Evolutionary conservation across 345 rosid genomes (phyloP).

Genomic region (Gossypium arboreum): DNA sequence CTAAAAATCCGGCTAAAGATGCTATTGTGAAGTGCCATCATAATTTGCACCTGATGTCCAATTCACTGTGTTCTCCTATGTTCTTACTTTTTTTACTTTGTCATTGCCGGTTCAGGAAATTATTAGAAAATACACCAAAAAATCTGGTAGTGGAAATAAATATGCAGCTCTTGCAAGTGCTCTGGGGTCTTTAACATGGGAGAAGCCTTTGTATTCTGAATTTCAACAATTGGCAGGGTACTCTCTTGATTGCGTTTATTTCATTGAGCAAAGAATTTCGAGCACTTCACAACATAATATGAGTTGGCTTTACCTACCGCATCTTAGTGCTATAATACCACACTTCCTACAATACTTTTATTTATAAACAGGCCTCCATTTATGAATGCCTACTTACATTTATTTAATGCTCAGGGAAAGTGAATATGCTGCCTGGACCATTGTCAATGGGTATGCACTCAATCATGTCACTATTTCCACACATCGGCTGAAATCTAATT

Average conservation of each 20-base stretch:
- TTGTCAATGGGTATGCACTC: slow-evolving; percentile 80
- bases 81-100: not conserved
- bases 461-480: slow-evolving; percentile 84
- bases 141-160: slow-evolving; percentile 55
- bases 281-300: not conserved
- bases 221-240: slow-evolving; percentile 83
- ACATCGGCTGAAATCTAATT: slow-evolving; percentile 63
- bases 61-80: not conserved
- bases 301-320: not conserved
- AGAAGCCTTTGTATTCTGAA: slow-evolving; percentile 63
- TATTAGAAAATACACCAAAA: slow-evolving; percentile 52
- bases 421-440: slow-evolving; percentile 94
- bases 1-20: not conserved
- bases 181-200: slow-evolving; percentile 79
- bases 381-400: not conserved
- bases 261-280: not conserved
- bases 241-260: slow-evolving; percentile 1
- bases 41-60: not conserved
- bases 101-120: slow-evolving; percentile 50
- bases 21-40: not conserved
- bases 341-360: not conserved
- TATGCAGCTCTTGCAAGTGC: slow-evolving; percentile 81
- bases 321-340: not conserved
- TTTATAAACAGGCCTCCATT: not conserved
- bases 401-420: slow-evolving; percentile 52